Base-by-base conservation (phyloP, 805 yeast genomes). In the Candida piceae region DNA sequence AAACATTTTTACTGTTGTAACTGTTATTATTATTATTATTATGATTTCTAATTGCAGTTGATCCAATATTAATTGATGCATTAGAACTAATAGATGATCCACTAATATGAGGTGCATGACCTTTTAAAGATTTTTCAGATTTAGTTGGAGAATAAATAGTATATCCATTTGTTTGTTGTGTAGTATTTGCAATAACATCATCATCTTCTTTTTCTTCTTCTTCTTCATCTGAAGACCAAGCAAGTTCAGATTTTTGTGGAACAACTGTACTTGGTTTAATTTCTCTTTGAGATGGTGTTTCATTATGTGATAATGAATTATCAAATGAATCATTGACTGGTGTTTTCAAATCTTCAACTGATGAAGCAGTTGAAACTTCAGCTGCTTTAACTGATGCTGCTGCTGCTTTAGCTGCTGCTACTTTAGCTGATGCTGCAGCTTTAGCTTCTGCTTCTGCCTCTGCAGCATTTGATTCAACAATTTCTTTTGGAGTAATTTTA, bases 201-300 rank as follows among this genome's bases (percentile, higher is more conserved):
- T 45, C 31, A 21, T 30, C 26, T 35, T n/a, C 18, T 36, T 31
- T 19, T 29, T 59, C 70, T 1, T 67, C 74, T 3, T 76, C 85
- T 32, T 81, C 93, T 43, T 83, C 95, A 46, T 83, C 95, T 36
- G 88, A 82, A 12, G 90, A 82, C 88, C 96, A 93, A 4, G 89
- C 80, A 55, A 90, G 69, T 29, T 81, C 77, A 1, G 96, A 85
- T 57, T 84, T 86, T 19, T 82, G 74, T 0, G 97, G 96, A n/a
- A 84, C 76, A 4, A 90, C 80, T 4, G 81, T 77, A 5, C 84
- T 73, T 10, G 83, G 59, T 44, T 78, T 85, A 31, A 60, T 52
- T 41, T 57, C 62, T 29, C 58, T 36, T 40, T 55, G 63, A 9
- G 62, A 44, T 11, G 62, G 64, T 9, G 62, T 51, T 19, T 50